Evolutionary conservation across 129 eudicot species (phyloP).

Genomic region (Chrysanthemum lavandulifolium): DNA sequence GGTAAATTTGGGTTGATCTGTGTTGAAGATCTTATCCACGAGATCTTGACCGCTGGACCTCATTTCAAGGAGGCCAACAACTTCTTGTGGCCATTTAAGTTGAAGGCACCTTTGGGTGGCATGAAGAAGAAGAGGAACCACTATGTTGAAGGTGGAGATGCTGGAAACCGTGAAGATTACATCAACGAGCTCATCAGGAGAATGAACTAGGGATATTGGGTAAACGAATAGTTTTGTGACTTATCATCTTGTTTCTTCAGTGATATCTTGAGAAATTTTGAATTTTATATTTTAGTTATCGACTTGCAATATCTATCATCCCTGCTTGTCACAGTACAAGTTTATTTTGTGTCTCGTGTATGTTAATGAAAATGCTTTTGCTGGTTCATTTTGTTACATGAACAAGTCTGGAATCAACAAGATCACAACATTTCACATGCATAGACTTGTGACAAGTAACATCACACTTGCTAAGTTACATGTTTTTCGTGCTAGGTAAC

Average conservation of each 20-base stretch:
- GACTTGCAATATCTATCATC: conserved; percentile 3
- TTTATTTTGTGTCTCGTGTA: background rate
- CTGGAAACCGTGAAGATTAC: conserved; percentile 79
- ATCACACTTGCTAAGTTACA: too few relatives aligned
- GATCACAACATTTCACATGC: too few relatives aligned
- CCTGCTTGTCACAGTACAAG: background rate
- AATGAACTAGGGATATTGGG: conserved; percentile 49
- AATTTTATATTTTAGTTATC: conserved; percentile 10
- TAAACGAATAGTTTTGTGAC: conserved; percentile 1
- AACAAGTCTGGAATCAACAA: background rate
- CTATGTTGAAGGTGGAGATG: conserved; percentile 88
- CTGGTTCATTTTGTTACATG: background rate
- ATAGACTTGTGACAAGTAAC: too few relatives aligned
- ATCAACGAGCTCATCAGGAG: conserved; percentile 82
- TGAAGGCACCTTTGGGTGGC: conserved; percentile 80
- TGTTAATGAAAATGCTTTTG: background rate
- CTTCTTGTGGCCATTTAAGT: conserved; percentile 80
- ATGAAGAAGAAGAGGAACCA: conserved; percentile 75
- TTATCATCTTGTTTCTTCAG: background rate
- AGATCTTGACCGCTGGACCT: conserved; percentile 82
- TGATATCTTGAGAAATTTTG: background rate
- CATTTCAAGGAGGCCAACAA: conserved; percentile 80
- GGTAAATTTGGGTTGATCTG: conserved; percentile 77
- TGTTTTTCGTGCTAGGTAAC: too few relatives aligned
- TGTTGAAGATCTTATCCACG: conserved; percentile 69